Percentiles rank a stretch among this genome's conserved stretches.
Evolutionary conservation across 306 rosid species (phyloP).

Genomic region (Medicago lupulina): DNA sequence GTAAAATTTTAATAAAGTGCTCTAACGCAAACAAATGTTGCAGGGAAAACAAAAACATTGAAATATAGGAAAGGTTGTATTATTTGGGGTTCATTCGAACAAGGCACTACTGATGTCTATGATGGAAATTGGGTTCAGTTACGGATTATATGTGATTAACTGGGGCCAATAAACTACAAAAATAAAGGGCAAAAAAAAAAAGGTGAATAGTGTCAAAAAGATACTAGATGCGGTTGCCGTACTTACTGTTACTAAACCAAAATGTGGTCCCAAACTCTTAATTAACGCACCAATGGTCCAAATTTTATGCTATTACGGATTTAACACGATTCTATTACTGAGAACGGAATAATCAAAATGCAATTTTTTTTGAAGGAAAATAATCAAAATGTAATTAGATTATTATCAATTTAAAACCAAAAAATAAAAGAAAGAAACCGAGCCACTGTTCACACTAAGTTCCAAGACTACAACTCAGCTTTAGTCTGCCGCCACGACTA

Average conservation of each 20-base stretch:
- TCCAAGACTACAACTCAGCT: constrained; percentile 21
- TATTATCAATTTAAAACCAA: constrained; percentile 2
- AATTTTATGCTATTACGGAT: constrained; percentile 12
- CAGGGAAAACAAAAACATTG: constrained; percentile 11
- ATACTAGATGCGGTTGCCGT: constrained; percentile 28
- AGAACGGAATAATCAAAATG: neutral
- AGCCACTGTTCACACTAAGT: neutral
- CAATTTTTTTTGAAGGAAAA: neutral
- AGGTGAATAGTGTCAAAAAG: neutral
- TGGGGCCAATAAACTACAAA: neutral
- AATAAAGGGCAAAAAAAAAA: neutral
- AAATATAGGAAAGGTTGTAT: constrained; percentile 6
- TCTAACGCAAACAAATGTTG: neutral
- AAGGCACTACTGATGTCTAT: neutral
- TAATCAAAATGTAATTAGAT: constrained; percentile 1
- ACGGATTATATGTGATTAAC: constrained; percentile 13
- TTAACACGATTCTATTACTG: constrained; percentile 29
- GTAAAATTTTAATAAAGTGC: no score
- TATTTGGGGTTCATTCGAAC: constrained; percentile 23
- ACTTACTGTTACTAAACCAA: constrained; percentile 21
- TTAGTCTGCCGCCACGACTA: constrained; percentile 51
- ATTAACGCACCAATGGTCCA: neutral
- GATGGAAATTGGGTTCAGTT: constrained; percentile 12
- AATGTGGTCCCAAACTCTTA: constrained; percentile 27
- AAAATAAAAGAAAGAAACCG: constrained; percentile 15